These are phyloP conservation scores for Metarhizium rileyi DNA, from an alignment of 2,329 filamentous ascomycete species.

Conservation along the genomic window DNA sequence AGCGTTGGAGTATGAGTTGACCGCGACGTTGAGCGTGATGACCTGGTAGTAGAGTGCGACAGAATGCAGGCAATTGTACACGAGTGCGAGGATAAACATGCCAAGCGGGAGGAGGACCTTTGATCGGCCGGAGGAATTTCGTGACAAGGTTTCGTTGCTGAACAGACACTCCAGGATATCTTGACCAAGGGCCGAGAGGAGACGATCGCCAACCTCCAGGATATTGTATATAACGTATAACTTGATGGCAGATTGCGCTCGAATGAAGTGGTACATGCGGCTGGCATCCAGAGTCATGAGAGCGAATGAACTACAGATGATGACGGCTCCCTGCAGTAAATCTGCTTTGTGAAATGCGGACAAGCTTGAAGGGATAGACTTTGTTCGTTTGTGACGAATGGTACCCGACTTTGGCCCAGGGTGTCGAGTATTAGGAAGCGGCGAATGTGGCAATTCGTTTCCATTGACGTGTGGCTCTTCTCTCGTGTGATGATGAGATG, in stretches of 20 bases:
- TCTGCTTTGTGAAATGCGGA: conserved; percentile 91
- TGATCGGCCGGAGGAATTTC: conserved; percentile 78
- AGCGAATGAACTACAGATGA: conserved; percentile 74
- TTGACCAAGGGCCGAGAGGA: conserved; percentile 85
- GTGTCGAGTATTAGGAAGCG: conserved; percentile 13
- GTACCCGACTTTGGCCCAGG: conserved; percentile 22
- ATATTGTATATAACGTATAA: conserved; percentile 99
- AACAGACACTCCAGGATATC: conserved; percentile 95
- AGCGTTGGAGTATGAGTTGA: conserved; percentile 97
- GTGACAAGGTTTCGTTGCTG: conserved; percentile 82
- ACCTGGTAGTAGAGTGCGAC: conserved; percentile 93
- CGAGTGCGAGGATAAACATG: conserved; percentile 79
- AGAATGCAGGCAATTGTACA: conserved; percentile 82
- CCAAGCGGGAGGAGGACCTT: conserved; percentile 82
- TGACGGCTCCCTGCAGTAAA: conserved; percentile 79
- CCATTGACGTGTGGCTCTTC: conserved; percentile 1
- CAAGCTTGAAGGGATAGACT: conserved; percentile 76
- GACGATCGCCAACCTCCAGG: conserved; percentile 81
- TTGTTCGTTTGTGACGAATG: conserved; percentile 60
- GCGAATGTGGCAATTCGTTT: conserved; percentile 5
- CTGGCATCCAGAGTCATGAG: conserved; percentile 91
- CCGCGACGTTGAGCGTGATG: conserved; percentile 93
- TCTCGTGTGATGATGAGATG: conserved; percentile 1
- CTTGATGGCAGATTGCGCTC: conserved; percentile 93
- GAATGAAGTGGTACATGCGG: conserved; percentile 95